phyloP scores from a whole-genome alignment of 169 alveolate genomes.

The Ichthyophthirius multifiliis region DNA sequence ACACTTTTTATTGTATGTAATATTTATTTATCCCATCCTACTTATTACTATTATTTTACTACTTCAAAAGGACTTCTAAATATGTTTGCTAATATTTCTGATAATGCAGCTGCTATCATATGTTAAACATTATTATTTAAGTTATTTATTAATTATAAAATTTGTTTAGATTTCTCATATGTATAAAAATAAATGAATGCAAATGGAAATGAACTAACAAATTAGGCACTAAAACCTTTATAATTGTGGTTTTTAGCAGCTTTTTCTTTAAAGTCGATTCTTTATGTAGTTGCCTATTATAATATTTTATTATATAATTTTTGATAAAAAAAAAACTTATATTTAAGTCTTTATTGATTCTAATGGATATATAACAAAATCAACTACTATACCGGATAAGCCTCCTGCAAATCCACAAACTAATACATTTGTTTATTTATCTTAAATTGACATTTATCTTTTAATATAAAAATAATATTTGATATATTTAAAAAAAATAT shows the following conservation, averaged over 20 bases:
- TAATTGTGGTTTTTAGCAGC: constrained; percentile 59
- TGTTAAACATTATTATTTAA: constrained; percentile 28
- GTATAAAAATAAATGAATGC: constrained; percentile 62
- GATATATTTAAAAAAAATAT: no score
- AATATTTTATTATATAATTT: not conserved
- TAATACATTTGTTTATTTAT: not conserved
- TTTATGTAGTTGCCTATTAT: constrained; percentile 50
- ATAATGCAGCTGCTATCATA: constrained; percentile 59
- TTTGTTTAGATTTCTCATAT: constrained; percentile 52
- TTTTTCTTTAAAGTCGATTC: constrained; percentile 48
- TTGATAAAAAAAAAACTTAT: not conserved
- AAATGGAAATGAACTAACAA: constrained; percentile 68
- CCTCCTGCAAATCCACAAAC: constrained; percentile 65
- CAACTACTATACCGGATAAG: constrained; percentile 61
- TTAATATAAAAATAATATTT: no score
- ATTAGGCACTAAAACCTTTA: constrained; percentile 53
- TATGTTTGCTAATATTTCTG: constrained; percentile 56
- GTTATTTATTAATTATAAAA: not conserved
- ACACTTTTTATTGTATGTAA: constrained; percentile 40
- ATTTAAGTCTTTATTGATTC: constrained; percentile 69
- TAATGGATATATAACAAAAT: constrained; percentile 56
- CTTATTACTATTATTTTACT: constrained; percentile 53
- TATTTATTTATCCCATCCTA: constrained; percentile 52
- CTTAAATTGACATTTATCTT: no score
- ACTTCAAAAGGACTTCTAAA: constrained; percentile 72